Evolutionary conservation across 768 basidiomycete species (phyloP).

Genomic region (Kondoa subrosea): DNA sequence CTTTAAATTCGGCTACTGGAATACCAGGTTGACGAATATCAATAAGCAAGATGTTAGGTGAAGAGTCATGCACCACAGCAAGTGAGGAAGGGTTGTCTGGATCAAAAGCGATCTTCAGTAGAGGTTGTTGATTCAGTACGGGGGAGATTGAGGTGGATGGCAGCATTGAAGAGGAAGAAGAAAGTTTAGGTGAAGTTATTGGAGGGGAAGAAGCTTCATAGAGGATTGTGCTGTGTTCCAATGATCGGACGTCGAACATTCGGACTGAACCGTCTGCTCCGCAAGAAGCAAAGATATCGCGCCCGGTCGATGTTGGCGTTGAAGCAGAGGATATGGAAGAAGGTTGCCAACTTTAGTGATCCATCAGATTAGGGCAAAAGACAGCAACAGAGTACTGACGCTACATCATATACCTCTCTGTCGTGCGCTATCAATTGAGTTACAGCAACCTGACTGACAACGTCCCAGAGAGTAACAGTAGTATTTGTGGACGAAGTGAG

Average conservation of each 20-base stretch:
- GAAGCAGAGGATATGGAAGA: constrained; percentile 56
- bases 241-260: constrained; percentile 84
- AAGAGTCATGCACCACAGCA: constrained; percentile 92
- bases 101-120: constrained; percentile 77
- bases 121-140: too few relatives aligned
- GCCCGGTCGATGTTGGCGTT: too few relatives aligned
- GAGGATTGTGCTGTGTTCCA: constrained; percentile 95
- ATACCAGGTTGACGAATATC: constrained; percentile 95
- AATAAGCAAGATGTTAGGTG: constrained; percentile 70
- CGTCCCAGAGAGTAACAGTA: constrained; percentile 94
- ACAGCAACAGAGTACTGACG: not conserved
- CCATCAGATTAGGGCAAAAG: constrained; percentile 64
- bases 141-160: too few relatives aligned
- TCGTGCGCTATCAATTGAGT: constrained; percentile 51
- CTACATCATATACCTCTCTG: not conserved
- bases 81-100: constrained; percentile 85
- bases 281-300: constrained; percentile 89
- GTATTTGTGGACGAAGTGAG: constrained; percentile 98
- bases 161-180: not conserved
- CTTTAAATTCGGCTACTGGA: constrained; percentile 78
- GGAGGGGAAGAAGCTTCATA: constrained; percentile 46
- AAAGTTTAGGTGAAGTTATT: not conserved
- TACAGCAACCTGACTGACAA: constrained; percentile 77
- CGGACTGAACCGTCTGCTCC: constrained; percentile 92
- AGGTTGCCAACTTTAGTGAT: constrained; percentile 86